Base-by-base conservation (phyloP, 768 basidiomycete genomes). In the Termitomyces sp. region DNA sequence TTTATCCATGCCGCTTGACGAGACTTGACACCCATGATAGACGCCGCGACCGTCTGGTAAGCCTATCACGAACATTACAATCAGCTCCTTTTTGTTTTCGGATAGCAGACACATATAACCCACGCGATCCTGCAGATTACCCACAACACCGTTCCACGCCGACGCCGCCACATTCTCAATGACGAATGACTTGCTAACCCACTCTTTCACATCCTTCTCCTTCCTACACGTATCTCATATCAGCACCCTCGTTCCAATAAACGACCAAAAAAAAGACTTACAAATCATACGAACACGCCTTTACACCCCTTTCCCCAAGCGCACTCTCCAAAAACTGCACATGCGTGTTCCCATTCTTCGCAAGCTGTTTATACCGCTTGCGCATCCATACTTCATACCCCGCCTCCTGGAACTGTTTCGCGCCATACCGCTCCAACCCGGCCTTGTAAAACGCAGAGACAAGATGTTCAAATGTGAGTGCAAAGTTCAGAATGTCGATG, bases 1-100 rank as follows among this genome's bases (percentile, higher is more conserved):
- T 78, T 75, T 40, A 89, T 71, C 86, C 86, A 90, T 1, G 81
- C 74, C n/a, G 84, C 79, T 60, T 89, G 88, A 38, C 86, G 81
- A 29, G 86, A 79, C 67, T 90, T 86, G 56, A 80, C 81, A 15
- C 74, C 71, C 11, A 89, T 75, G 65, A 92, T 89, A 20, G 83
- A 79, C 1, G 79, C 88, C 5, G 83, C 81, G 17, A 81, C 79
- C 5, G 82, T 82, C 25, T 84, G 68, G 69, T 82, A 83, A 32
- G 73, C 73, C 71, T 79, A 66, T 61, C 6, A 32, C 34, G 1
- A 31, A n/a, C 7, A n/a, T 47, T 53, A 46, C n/a, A 3, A 46
- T 64, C 25, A 57, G 53, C 14, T 17, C 15, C 10, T 29, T 38
- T 25, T 25, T 25, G 25, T 8, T 17, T 12, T 7, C 29, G 34